A percentile compares a stretch with the other conserved stretches of the same genome.
These are phyloP conservation scores for Ascocoryne sarcoides DNA, from an alignment of 2,329 filamentous ascomycete genomes.

Conservation along the genomic window DNA sequence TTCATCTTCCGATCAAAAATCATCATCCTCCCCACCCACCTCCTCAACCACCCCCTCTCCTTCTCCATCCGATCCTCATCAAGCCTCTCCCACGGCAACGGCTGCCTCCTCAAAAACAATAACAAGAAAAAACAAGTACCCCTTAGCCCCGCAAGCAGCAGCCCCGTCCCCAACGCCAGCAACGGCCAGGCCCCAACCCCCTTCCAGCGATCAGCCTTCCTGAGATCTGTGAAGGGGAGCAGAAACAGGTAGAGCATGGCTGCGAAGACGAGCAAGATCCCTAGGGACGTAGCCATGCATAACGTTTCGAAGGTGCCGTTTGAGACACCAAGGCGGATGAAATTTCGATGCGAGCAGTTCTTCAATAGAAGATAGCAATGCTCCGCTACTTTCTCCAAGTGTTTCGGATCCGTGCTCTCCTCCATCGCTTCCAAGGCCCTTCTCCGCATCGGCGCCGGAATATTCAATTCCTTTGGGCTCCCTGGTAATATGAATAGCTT, in stretches of 20 bases:
- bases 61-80: conserved; percentile 29
- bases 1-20: conserved; percentile 39
- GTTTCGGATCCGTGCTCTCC: conserved; percentile 30
- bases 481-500: conserved; percentile 34
- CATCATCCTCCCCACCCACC: conserved; percentile 33
- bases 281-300: conserved; percentile 37
- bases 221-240: conserved; percentile 32
- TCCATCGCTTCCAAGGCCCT: conserved; percentile 31
- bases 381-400: conserved; percentile 36
- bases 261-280: conserved; percentile 32
- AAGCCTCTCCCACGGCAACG: conserved; percentile 40
- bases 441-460: conserved; percentile 35
- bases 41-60: conserved; percentile 19
- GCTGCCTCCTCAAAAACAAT: conserved; percentile 37
- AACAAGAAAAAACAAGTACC: conserved; percentile 41
- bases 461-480: conserved; percentile 39
- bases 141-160: conserved; percentile 36
- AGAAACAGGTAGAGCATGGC: conserved; percentile 35
- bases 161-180: conserved; percentile 37
- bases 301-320: conserved; percentile 43
- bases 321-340: conserved; percentile 44
- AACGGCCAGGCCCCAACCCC: conserved; percentile 37
- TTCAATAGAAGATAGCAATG: conserved; percentile 38
- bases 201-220: conserved; percentile 33
- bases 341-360: conserved; percentile 41